Percentiles rank a stretch among this genome's conserved stretches.
Conservation (phyloP, 805 yeast genomes). For the Candida piceae region DNA sequence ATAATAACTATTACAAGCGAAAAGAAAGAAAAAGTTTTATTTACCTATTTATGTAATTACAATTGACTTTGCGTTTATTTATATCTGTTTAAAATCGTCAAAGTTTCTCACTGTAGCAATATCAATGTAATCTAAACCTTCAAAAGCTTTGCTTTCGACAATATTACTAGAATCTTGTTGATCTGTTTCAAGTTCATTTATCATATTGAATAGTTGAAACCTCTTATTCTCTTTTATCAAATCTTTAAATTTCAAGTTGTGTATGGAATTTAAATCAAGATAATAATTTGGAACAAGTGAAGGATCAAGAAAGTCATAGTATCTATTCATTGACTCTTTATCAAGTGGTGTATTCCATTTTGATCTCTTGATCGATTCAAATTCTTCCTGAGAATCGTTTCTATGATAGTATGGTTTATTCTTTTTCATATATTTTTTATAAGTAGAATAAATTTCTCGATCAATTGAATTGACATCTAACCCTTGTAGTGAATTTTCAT, state of each 20-base stretch:
- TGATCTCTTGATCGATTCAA: neutral
- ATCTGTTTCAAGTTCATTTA: constrained; percentile 3
- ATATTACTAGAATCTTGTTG: constrained; percentile 4
- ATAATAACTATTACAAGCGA: neutral
- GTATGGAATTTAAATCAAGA: constrained; percentile 2
- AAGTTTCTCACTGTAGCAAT: constrained; percentile 13
- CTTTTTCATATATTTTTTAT: constrained; percentile 1
- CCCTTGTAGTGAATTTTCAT: constrained; percentile 3
- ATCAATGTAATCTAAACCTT: constrained; percentile 18
- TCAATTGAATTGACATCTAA: constrained; percentile 1
- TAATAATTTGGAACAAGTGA: constrained; percentile 2
- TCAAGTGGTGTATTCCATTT: neutral
- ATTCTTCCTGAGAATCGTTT: too few relatives aligned
- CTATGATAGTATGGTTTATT: neutral
- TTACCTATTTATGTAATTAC: neutral
- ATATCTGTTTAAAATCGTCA: constrained; percentile 1
- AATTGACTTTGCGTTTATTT: too few relatives aligned
- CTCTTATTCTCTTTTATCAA: constrained; percentile 1
- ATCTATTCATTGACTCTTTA: neutral
- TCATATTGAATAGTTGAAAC: constrained; percentile 12
- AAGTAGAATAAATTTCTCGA: constrained; percentile 1
- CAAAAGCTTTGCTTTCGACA: constrained; percentile 13
- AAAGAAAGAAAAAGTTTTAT: neutral
- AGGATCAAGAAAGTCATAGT: neutral
- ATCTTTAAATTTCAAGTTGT: constrained; percentile 8